Evolutionary conservation across 306 rosid genomes (phyloP).

Genomic region (Dalbergia cochinchinensis): DNA sequence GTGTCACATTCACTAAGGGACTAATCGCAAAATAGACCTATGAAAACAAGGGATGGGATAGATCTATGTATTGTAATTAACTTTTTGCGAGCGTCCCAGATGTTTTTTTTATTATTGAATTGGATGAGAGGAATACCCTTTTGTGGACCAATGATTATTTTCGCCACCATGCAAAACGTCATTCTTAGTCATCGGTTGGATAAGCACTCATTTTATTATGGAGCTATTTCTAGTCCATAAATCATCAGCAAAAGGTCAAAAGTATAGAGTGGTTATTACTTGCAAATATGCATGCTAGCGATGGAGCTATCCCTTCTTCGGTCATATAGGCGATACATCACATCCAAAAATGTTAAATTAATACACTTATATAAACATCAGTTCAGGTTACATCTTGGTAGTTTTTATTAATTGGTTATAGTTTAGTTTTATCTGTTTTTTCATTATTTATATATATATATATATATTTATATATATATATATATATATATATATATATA

Average conservation of each 20-base stretch:
- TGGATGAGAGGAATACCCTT: not conserved
- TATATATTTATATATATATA: too few relatives aligned
- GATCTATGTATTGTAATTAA: not conserved
- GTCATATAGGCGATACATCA: not conserved
- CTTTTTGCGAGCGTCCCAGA: not conserved
- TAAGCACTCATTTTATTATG: conserved; percentile 17
- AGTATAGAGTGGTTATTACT: not conserved
- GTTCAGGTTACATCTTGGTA: not conserved
- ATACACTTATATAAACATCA: not conserved
- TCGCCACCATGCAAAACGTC: conserved; percentile 35
- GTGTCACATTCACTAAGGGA: conserved; percentile 14
- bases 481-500: too few relatives aligned
- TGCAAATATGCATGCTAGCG: not conserved
- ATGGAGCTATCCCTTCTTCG: not conserved
- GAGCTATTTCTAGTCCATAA: conserved; percentile 8
- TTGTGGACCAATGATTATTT: conserved; percentile 33
- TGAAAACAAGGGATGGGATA: conserved; percentile 19
- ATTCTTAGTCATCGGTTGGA: conserved; percentile 10
- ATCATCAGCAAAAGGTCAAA: conserved; percentile 20
- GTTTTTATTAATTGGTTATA: not conserved
- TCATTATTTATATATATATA: too few relatives aligned
- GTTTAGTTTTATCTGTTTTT: not conserved
- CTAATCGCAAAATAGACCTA: conserved; percentile 10
- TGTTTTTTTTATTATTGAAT: conserved; percentile 30
- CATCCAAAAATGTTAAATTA: not conserved